These are phyloP conservation scores for Marasmius fiardii DNA, from an alignment of 1,284 basidiomycete genomes.

Conservation along the genomic window DNA sequence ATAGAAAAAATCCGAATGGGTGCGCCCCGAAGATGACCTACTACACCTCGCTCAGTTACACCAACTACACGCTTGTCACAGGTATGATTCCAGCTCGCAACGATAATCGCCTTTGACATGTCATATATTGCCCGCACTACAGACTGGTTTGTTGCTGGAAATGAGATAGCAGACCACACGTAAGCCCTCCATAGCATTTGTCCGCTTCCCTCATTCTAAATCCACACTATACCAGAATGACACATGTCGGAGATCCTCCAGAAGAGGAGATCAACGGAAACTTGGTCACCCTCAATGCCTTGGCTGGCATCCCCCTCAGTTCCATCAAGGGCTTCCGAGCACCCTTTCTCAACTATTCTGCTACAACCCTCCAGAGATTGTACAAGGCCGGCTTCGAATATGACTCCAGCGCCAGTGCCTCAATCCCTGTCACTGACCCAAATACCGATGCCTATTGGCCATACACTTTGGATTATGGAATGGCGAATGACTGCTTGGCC, in stretches of 20 bases:
- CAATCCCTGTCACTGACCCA: constrained; percentile 65
- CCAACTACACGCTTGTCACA: constrained; percentile 78
- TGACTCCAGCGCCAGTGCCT: constrained; percentile 65
- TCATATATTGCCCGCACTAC: constrained; percentile 2
- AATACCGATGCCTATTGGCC: constrained; percentile 78
- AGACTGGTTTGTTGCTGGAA: constrained; percentile 82
- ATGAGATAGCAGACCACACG: constrained; percentile 88
- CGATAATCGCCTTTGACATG: not conserved
- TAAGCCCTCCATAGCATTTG: constrained; percentile 29
- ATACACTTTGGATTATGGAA: constrained; percentile 69
- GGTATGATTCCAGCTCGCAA: constrained; percentile 24
- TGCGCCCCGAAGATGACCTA: constrained; percentile 76
- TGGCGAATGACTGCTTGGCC: constrained; percentile 75
- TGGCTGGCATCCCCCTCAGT: constrained; percentile 75
- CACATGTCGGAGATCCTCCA: constrained; percentile 68
- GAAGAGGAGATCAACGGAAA: constrained; percentile 75
- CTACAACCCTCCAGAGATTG: constrained; percentile 59
- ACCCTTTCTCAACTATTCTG: constrained; percentile 71
- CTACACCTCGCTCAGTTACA: constrained; percentile 71
- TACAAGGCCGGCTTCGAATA: constrained; percentile 65
- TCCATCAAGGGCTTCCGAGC: constrained; percentile 76
- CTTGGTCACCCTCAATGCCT: constrained; percentile 75
- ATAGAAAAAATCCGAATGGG: constrained; percentile 83
- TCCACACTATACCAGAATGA: constrained; percentile 51
- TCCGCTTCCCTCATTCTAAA: constrained; percentile 9